Percentiles rank a stretch among this genome's conserved stretches.
Evolutionary conservation across 1,139 yeast species (phyloP).

Genomic region (Yamadazyma atlantica): DNA sequence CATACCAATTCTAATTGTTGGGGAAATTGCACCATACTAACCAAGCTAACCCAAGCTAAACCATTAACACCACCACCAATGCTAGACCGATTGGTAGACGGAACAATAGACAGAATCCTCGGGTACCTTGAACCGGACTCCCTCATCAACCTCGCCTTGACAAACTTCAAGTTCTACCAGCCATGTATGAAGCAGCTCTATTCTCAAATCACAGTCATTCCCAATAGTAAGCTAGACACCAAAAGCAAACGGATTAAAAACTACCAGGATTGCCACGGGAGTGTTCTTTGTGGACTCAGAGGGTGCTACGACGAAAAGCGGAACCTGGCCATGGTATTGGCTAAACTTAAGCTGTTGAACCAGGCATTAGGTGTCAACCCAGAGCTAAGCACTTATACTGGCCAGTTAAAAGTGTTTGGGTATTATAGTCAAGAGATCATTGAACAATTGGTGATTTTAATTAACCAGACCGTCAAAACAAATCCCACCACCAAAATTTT

Average conservation of each 20-base stretch:
- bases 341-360: conserved; percentile 27
- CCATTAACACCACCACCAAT: not conserved
- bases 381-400: conserved; percentile 21
- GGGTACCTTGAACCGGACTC: conserved; percentile 34
- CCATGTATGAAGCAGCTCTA: conserved; percentile 36
- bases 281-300: conserved; percentile 18
- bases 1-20: not conserved
- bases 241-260: conserved; percentile 17
- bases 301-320: conserved; percentile 4
- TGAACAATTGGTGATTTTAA: conserved; percentile 11
- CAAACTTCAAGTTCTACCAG: conserved; percentile 36
- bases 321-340: conserved; percentile 25
- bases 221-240: conserved; percentile 21
- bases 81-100: not conserved
- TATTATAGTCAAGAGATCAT: conserved; percentile 39
- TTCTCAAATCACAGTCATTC: conserved; percentile 25
- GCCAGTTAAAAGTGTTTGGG: conserved; percentile 25
- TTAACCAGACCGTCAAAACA: not conserved
- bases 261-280: conserved; percentile 20
- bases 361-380: conserved; percentile 30
- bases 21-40: not conserved
- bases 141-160: conserved; percentile 33
- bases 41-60: not conserved
- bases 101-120: conserved; percentile 19
- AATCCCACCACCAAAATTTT: conserved; percentile 7